Conservation (phyloP, 164 flowering plant genomes). For the Magnolia changhungtana region DNA sequence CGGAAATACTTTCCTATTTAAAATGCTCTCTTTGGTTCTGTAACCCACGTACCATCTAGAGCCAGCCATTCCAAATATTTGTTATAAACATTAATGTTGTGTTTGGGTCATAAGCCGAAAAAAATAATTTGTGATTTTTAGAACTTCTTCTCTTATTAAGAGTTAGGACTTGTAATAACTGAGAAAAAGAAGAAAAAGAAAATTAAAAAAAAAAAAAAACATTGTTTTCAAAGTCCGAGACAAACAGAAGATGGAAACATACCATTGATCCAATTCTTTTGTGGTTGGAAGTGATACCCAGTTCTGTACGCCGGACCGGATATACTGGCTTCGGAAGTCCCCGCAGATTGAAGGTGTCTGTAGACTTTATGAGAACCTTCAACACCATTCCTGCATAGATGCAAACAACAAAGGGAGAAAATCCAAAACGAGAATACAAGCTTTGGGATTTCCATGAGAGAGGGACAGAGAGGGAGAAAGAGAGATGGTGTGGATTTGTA, state of each 20-base stretch:
- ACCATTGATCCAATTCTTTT: constrained; percentile 36
- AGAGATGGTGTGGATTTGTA: background rate
- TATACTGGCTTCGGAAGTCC: background rate
- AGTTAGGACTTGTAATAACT: background rate
- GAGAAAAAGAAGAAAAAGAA: background rate
- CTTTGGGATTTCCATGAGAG: background rate
- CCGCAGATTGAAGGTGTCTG: constrained; percentile 4
- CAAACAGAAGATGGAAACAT: background rate
- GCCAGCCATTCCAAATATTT: too few species aligned
- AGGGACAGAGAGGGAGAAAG: background rate
- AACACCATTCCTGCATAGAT: constrained; percentile 5
- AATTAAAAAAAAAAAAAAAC: background rate
- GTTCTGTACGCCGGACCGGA: constrained; percentile 14
- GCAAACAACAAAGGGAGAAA: background rate
- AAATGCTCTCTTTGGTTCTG: too few species aligned
- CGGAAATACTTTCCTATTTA: too few species aligned
- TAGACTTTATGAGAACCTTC: constrained; percentile 22
- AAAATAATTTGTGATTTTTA: background rate
- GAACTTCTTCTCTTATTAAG: background rate
- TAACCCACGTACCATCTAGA: too few species aligned
- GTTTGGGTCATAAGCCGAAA: background rate
- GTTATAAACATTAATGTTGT: too few species aligned
- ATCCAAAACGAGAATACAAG: background rate
- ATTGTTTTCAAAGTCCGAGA: background rate
- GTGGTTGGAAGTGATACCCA: constrained; percentile 32